These are phyloP conservation scores for Chimonanthus salicifolius DNA, from an alignment of 164 flowering plant species.

Conservation along the genomic window DNA sequence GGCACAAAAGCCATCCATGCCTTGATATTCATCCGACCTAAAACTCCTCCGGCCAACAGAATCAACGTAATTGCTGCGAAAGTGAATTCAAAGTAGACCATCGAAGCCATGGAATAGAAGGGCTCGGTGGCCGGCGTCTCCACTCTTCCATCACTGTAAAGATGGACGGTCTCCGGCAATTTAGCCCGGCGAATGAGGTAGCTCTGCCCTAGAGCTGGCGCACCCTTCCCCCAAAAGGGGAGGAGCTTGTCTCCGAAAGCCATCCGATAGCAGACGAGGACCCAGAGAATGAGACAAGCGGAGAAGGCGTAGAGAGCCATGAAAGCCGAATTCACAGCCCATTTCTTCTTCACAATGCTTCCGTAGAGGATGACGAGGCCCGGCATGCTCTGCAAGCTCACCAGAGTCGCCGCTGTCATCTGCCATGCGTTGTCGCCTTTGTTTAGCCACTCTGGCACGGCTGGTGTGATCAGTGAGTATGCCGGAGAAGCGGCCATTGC, in stretches of 20 bases:
- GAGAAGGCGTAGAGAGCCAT: slow-evolving; percentile 22
- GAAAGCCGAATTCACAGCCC: slow-evolving; percentile 15
- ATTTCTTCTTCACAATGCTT: slow-evolving; percentile 49
- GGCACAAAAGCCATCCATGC: slow-evolving; percentile 32
- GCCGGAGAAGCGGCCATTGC: not conserved
- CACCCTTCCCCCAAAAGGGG: slow-evolving; percentile 23
- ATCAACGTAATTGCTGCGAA: slow-evolving; percentile 26
- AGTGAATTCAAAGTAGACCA: slow-evolving; percentile 53
- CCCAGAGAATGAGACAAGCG: slow-evolving; percentile 14
- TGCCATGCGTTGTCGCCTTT: slow-evolving; percentile 21
- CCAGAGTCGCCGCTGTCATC: slow-evolving; percentile 14
- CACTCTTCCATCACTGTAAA: not conserved
- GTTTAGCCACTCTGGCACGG: slow-evolving; percentile 19
- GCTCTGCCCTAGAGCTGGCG: slow-evolving; percentile 17
- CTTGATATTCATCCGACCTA: slow-evolving; percentile 25
- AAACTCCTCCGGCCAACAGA: slow-evolving; percentile 21
- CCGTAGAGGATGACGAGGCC: slow-evolving; percentile 42
- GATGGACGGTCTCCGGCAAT: slow-evolving; percentile 10
- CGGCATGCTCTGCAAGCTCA: slow-evolving; percentile 17
- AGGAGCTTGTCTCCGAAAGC: slow-evolving; percentile 20
- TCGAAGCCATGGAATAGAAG: slow-evolving; percentile 29
- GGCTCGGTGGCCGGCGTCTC: slow-evolving; percentile 34
- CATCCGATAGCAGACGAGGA: slow-evolving; percentile 11
- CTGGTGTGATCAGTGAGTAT: slow-evolving; percentile 10
- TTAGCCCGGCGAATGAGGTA: slow-evolving; percentile 17